A percentile compares a stretch with the other conserved stretches of the same genome.
phyloP scores from a whole-genome alignment of 139 green algal genomes.

The Chlorokybus atmophyticus region DNA sequence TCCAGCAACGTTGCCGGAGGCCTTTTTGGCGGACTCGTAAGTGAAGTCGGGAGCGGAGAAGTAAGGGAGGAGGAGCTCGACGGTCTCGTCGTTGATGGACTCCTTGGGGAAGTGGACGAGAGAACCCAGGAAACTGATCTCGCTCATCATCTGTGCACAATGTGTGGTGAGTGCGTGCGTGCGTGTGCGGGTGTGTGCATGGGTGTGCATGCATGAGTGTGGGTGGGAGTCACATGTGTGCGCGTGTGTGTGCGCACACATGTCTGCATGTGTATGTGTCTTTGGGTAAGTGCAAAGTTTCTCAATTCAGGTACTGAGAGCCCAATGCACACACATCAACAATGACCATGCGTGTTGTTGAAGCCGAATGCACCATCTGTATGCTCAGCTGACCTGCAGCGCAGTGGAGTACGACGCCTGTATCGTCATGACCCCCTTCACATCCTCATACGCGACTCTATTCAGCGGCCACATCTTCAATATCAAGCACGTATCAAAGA shows the following conservation, averaged over 20 bases:
- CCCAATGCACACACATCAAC: too few relatives aligned
- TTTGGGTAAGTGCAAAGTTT: too few relatives aligned
- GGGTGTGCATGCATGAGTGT: too few relatives aligned
- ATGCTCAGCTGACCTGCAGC: too few relatives aligned
- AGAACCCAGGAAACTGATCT: constrained; percentile 69
- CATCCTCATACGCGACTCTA: constrained; percentile 58
- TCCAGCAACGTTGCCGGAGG: constrained; percentile 65
- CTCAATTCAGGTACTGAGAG: too few relatives aligned
- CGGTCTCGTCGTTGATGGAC: constrained; percentile 82
- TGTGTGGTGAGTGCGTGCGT: too few relatives aligned
- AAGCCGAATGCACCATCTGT: too few relatives aligned
- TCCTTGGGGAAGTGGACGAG: constrained; percentile 91
- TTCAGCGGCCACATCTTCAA: constrained; percentile 40
- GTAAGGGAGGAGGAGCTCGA: constrained; percentile 82
- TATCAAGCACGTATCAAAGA: constrained; percentile 88
- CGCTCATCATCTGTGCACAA: constrained; percentile 94
- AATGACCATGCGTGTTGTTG: too few relatives aligned
- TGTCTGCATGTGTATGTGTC: too few relatives aligned
- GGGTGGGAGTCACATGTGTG: too few relatives aligned
- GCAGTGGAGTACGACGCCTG: constrained; percentile 62
- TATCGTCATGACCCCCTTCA: constrained; percentile 69
- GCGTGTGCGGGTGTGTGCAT: too few relatives aligned
- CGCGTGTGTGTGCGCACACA: too few relatives aligned
- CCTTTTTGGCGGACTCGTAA: constrained; percentile 76
- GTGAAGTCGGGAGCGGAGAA: constrained; percentile 80